Conservation (phyloP, 495 filamentous ascomycete species). For the Elaphomyces granulatus region DNA sequence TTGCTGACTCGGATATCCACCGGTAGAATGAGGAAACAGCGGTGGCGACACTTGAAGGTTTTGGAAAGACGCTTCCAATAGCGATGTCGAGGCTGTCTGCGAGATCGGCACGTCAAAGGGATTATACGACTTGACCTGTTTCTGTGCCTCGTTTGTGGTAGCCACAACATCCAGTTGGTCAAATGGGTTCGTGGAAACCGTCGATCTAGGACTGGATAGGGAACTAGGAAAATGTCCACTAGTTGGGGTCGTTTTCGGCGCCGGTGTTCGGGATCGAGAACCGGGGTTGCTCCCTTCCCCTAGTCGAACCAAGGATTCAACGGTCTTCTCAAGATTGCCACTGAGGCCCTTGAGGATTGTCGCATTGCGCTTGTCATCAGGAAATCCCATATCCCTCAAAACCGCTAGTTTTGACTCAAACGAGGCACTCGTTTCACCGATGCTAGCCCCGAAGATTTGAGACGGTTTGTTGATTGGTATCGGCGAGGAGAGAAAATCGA, state of each 20-base stretch:
- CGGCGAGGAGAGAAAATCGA: constrained; percentile 12
- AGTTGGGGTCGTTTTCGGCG: constrained; percentile 16
- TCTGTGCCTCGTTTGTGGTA: neutral
- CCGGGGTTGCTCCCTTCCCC: constrained; percentile 47
- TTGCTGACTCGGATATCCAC: constrained; percentile 50
- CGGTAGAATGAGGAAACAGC: constrained; percentile 73
- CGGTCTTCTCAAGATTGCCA: constrained; percentile 70
- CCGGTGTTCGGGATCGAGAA: constrained; percentile 26
- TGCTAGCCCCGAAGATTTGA: constrained; percentile 51
- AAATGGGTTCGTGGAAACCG: constrained; percentile 32
- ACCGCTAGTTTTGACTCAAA: constrained; percentile 57
- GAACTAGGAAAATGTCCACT: constrained; percentile 4
- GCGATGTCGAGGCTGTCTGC: constrained; percentile 27
- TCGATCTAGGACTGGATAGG: constrained; percentile 1
- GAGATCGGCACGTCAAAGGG: constrained; percentile 47
- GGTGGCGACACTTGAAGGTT: constrained; percentile 55
- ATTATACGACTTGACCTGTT: constrained; percentile 34
- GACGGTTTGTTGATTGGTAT: constrained; percentile 42
- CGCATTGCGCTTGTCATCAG: constrained; percentile 64
- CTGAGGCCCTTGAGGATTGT: constrained; percentile 63
- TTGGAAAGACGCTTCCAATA: constrained; percentile 56
- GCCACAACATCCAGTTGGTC: constrained; percentile 23
- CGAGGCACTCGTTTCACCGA: constrained; percentile 42
- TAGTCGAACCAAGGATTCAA: constrained; percentile 68
- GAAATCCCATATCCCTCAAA: constrained; percentile 85